A percentile compares a stretch with the other conserved stretches of the same genome.
Evolutionary conservation across 2,329 filamentous ascomycete genomes (phyloP).

Genomic region (Bertia moriformis): DNA sequence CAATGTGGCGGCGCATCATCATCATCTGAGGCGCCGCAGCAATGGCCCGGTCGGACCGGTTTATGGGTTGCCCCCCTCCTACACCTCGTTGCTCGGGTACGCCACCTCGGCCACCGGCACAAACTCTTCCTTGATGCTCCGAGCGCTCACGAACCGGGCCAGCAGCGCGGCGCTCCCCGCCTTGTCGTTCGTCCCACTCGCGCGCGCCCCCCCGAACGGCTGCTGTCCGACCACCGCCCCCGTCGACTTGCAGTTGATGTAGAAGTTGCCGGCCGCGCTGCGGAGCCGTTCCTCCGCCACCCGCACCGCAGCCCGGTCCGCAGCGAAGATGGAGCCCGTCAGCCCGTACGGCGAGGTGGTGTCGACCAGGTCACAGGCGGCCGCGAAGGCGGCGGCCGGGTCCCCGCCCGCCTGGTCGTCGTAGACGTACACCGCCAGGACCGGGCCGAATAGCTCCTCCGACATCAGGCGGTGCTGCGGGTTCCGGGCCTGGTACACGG

Average conservation of each 20-base stretch:
- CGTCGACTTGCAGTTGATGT: conserved; percentile 72
- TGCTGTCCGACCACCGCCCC: conserved; percentile 62
- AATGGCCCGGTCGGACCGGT: conserved; percentile 4
- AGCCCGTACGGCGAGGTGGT: conserved; percentile 62
- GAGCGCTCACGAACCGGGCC: conserved; percentile 49
- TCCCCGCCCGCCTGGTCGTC: conserved; percentile 38
- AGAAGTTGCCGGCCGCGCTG: conserved; percentile 69
- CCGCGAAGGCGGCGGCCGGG: conserved; percentile 36
- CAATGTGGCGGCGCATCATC: too few relatives aligned
- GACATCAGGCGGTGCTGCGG: conserved; percentile 60
- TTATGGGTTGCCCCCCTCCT: conserved; percentile 9
- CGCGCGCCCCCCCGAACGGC: conserved; percentile 54
- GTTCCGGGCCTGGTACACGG: conserved; percentile 63
- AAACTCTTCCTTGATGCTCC: conserved; percentile 67
- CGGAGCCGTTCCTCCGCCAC: conserved; percentile 57
- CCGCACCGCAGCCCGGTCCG: conserved; percentile 50
- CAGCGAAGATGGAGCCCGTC: conserved; percentile 63
- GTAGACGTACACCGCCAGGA: conserved; percentile 65
- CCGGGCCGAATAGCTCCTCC: conserved; percentile 70
- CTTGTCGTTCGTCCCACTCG: conserved; percentile 62
- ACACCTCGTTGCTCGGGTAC: conserved; percentile 61
- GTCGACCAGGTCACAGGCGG: conserved; percentile 51
- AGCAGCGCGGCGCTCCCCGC: conserved; percentile 51
- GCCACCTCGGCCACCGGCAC: conserved; percentile 41
- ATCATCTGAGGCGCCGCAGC: too few relatives aligned